Evolutionary conservation across 2,329 filamentous ascomycete species (phyloP), one percentile per base, ranked within the genome.

Genomic region (Stachybotrys elegans): DNA sequence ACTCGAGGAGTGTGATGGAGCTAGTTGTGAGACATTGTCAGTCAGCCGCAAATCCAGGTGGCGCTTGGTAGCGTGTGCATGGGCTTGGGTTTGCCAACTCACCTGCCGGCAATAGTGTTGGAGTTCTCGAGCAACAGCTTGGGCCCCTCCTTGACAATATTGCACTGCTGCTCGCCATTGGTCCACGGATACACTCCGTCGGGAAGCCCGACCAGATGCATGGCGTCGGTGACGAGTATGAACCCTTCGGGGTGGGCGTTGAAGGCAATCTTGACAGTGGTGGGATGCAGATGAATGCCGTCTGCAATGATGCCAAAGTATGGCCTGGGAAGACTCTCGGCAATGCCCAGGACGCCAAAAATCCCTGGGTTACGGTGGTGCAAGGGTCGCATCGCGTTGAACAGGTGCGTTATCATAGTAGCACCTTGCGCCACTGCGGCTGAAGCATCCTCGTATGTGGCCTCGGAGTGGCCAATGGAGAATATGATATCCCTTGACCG

Each of bases 271-370:
- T 90, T 91, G 65, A 95, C 81, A 0, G 86, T 88, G 1, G 88
- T 91, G 0, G 89, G 87, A 55, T 95, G 90, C 23, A 95, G 72
- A 61, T 96, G 91, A 49, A 94, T 89, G 17, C 91, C 91, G 59
- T 96, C 91, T 4, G 88, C 81, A 48, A 96, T 95, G 57, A 95
- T 79, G 46, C 91, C 91, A 62, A 92, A 96, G 63, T 78, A 95
- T 0, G 90, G 90, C 42, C 84, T 74, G 12, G 67, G 62, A 43
- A 70, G 57, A 48, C 65, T 72, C 55, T 84, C 77, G 8, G 76
- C 76, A 49, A 78, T 78, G 47, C 90, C 89, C 13, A 96, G 70
- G 1, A 94, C 80, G 22, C 91, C 91, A 60, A 95, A 95, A 54
- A 95, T 82, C 29, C 90, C 90, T 0, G 91, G 90, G 64, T 95